Conservation (phyloP, 371 early-diverging fungal species). For the Zychaea mexicana region DNA sequence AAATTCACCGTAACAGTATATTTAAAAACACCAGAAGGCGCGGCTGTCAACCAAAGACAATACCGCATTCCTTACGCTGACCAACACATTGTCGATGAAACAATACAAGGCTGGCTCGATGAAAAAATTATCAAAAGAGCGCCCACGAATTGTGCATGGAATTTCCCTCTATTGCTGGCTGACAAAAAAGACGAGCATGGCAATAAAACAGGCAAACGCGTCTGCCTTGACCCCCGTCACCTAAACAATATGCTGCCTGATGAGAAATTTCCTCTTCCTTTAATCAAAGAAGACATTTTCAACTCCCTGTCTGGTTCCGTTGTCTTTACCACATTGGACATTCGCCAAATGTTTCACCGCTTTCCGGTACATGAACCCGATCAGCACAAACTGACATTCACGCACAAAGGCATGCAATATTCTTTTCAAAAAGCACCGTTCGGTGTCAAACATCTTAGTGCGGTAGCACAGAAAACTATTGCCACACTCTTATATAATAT, state of each 20-base stretch:
- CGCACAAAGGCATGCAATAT: conserved; percentile 6
- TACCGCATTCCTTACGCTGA: background rate
- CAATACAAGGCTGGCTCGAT: background rate
- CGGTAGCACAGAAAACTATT: background rate
- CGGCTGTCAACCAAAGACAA: no score
- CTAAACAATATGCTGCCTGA: background rate
- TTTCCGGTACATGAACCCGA: conserved; percentile 20
- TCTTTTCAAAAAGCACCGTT: conserved; percentile 9
- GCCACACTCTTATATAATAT: no score
- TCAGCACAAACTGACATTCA: conserved; percentile 8
- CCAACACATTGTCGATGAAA: background rate
- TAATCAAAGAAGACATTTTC: conserved; percentile 5
- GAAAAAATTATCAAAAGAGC: background rate
- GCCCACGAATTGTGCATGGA: background rate
- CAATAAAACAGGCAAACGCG: conserved; percentile 5
- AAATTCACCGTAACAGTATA: no score
- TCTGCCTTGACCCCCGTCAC: conserved; percentile 4
- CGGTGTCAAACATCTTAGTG: conserved; percentile 3
- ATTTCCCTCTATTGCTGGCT: background rate
- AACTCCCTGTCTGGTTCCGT: background rate
- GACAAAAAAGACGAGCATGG: background rate
- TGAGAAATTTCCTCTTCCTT: conserved; percentile 6
- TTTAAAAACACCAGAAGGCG: no score
- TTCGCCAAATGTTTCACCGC: conserved; percentile 22
- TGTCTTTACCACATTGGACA: conserved; percentile 20